Conservation (phyloP, 2,329 filamentous ascomycete genomes). For the Bipolaris cookei region DNA sequence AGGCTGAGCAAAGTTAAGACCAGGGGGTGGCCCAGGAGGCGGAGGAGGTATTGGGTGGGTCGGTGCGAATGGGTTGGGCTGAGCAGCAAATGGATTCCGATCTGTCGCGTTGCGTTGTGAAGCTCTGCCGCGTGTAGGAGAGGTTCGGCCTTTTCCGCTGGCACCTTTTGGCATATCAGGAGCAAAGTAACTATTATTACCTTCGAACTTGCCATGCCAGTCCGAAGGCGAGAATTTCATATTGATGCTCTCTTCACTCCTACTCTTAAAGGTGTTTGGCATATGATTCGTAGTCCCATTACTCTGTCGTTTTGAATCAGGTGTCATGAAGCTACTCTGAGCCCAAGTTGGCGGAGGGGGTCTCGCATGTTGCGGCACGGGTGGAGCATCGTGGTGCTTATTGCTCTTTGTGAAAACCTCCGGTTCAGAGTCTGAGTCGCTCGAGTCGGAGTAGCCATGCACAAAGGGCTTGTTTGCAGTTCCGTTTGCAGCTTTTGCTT, state of each 20-base stretch:
- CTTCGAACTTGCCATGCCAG: constrained; percentile 55
- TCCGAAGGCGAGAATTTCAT: constrained; percentile 56
- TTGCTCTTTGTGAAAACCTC: constrained; percentile 27
- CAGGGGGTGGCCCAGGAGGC: constrained; percentile 39
- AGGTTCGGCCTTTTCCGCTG: constrained; percentile 34
- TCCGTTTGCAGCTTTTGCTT: constrained; percentile 36
- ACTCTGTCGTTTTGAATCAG: constrained; percentile 23
- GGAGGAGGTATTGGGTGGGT: constrained; percentile 39
- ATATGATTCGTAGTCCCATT: constrained; percentile 26
- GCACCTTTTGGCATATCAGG: constrained; percentile 37
- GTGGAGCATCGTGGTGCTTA: constrained; percentile 23
- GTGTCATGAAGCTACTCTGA: constrained; percentile 24
- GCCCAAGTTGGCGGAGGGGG: constrained; percentile 28
- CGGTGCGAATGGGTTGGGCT: constrained; percentile 27
- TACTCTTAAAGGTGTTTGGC: constrained; percentile 50
- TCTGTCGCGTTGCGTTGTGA: constrained; percentile 33
- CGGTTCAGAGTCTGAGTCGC: constrained; percentile 38
- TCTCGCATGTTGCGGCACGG: constrained; percentile 24
- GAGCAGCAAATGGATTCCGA: constrained; percentile 21
- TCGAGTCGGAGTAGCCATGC: constrained; percentile 42
- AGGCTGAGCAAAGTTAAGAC: constrained; percentile 31
- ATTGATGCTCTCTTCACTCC: constrained; percentile 58
- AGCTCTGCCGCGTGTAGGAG: constrained; percentile 41
- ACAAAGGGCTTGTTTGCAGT: constrained; percentile 30
- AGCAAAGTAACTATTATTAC: constrained; percentile 53